Conservation (phyloP, 257 asterid species). For the Vinca minor region DNA sequence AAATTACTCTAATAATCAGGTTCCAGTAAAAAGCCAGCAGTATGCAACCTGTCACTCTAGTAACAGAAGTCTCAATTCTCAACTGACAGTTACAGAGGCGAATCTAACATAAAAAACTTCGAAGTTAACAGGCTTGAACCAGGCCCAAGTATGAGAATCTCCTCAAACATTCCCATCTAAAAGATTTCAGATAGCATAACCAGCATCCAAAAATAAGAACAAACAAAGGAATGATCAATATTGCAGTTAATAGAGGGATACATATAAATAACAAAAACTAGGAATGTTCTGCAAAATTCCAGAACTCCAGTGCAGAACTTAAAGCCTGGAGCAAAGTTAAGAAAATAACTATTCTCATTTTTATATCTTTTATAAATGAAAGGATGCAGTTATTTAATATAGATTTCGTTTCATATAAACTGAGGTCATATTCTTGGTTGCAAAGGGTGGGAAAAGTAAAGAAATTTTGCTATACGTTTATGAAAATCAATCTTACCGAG, state of each 20-base stretch:
- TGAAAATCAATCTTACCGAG: no score
- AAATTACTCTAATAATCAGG: slow-evolving; percentile 14
- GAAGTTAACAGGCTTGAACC: slow-evolving; percentile 18
- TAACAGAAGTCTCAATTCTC: not conserved
- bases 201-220: slow-evolving; percentile 19
- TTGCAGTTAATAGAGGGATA: not conserved
- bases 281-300: not conserved
- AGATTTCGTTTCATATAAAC: no score
- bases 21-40: slow-evolving; percentile 15
- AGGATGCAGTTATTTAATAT: no score
- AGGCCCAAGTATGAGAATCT: slow-evolving; percentile 17
- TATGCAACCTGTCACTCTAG: not conserved
- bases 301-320: not conserved
- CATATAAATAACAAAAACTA: slow-evolving; percentile 1
- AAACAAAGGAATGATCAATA: slow-evolving; percentile 14
- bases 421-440: no score
- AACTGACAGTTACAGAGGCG: slow-evolving; percentile 9
- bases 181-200: slow-evolving; percentile 15
- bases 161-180: slow-evolving; percentile 24
- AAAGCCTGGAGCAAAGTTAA: not conserved
- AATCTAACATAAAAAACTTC: slow-evolving; percentile 13
- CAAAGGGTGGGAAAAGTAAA: no score
- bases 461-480: no score
- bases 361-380: no score
- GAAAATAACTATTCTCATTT: not conserved